Evolutionary conservation across 805 yeast species (phyloP).

Genomic region (Barnettozyma wickerhamii): DNA sequence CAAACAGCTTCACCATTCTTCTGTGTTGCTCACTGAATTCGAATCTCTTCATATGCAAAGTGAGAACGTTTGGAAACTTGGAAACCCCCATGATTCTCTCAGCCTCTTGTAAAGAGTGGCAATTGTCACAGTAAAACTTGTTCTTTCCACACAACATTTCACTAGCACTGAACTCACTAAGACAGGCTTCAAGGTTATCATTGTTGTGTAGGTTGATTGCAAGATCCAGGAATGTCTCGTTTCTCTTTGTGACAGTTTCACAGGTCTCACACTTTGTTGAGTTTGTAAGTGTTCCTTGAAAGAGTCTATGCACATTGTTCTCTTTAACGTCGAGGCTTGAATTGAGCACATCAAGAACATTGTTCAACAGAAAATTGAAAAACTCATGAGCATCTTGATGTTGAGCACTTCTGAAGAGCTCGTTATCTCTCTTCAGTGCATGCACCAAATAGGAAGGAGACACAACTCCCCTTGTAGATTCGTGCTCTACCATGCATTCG

Average conservation of each 20-base stretch:
- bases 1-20: conserved; percentile 79
- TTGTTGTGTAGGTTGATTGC: conserved; percentile 79
- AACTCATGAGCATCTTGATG: conserved; percentile 99
- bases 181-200: conserved; percentile 69
- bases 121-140: conserved; percentile 88
- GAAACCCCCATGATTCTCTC: conserved; percentile 82
- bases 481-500: conserved; percentile 74
- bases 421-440: conserved; percentile 76
- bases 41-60: conserved; percentile 87
- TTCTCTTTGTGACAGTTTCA: conserved; percentile 74
- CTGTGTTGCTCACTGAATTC: conserved; percentile 83
- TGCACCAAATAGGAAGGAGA: conserved; percentile 75
- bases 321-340: conserved; percentile 19
- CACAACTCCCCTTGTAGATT: conserved; percentile 70
- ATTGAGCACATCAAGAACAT: conserved; percentile 45
- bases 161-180: conserved; percentile 76
- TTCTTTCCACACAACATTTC: conserved; percentile 84
- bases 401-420: conserved; percentile 83
- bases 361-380: conserved; percentile 80
- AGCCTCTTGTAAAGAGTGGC: conserved; percentile 91
- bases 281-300: conserved; percentile 81
- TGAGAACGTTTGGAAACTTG: conserved; percentile 69
- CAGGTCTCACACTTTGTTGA: conserved; percentile 89
- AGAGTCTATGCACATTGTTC: conserved; percentile 62
- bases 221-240: conserved; percentile 83